Evolutionary conservation across 225 moss, liverwort and hornwort species (phyloP), one percentile per base, ranked within the genome.

Genomic region (Bryoerythrophyllum caledonicum): DNA sequence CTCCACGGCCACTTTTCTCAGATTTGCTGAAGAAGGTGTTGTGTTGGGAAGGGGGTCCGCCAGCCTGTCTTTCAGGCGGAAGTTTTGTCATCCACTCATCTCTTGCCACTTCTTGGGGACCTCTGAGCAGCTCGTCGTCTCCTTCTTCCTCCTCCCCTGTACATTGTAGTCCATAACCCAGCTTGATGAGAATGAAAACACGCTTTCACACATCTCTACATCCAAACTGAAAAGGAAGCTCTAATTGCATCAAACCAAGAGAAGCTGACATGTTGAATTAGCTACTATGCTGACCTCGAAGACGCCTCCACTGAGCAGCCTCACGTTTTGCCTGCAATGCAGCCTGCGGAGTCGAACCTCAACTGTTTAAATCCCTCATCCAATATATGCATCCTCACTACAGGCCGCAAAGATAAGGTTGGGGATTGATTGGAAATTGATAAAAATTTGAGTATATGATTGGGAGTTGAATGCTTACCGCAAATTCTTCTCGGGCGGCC

Each of bases 21-120:
- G 92, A 81, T 68, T 94, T 94, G 79, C 92, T 91, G 89, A 97
- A 97, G 66, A 89, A 92, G 24, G 94, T 94, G 40, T 87, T 90
- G 6, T 92, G 92, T 59, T 93, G 90, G 66, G 89, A 85, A 60
- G 93, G 91, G 17, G 88, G 85, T 60, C 87, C 87, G 67, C 96
- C 93, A 70, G 95, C 87, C 93, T 94, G 89, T 86, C 91, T 86
- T 82, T 92, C 96, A n/a, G 92, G 94, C 20, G 96, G 96, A 52
- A 97, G 88, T 37, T 84, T 90, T 40, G 94, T 97, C 96, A 97
- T 97, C 96, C 96, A 97, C 62, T 94, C 92, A 78, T 97, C 96
- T 38, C 96, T 88, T 27, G 77, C 79, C 30, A 79, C 87, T 65
- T 91, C 92, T 76, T 90, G 85, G 48, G 85, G 78, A 53, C 86